These are phyloP conservation scores for Phytophthora nicotianae DNA, from an alignment of 352 stramenopile genomes.

Conservation along the genomic window DNA sequence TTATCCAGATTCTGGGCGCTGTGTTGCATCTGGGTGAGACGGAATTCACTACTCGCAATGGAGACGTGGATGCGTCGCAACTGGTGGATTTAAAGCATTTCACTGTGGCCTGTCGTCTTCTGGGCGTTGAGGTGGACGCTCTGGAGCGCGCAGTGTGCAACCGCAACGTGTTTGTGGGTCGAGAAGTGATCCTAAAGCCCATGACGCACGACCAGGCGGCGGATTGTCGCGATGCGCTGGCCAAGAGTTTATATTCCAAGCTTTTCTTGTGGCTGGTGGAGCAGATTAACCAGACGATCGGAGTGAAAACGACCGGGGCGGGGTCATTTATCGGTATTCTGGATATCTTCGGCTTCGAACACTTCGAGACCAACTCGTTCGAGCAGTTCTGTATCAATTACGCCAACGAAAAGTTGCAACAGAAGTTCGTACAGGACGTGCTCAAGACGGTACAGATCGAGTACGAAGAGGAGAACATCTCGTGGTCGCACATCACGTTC, in stretches of 20 bases:
- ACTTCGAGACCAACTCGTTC: slow-evolving; percentile 92
- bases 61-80: slow-evolving; percentile 80
- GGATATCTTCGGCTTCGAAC: slow-evolving; percentile 94
- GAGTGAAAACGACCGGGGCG: slow-evolving; percentile 51
- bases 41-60: slow-evolving; percentile 74
- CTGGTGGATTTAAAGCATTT: slow-evolving; percentile 66
- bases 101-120: slow-evolving; percentile 55
- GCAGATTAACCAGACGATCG: slow-evolving; percentile 93
- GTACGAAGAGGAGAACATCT: slow-evolving; percentile 93
- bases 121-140: slow-evolving; percentile 59
- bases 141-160: slow-evolving; percentile 78
- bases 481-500: slow-evolving; percentile 91
- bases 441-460: slow-evolving; percentile 93
- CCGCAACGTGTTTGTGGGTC: slow-evolving; percentile 83
- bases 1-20: slow-evolving; percentile 89
- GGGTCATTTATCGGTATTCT: slow-evolving; percentile 92
- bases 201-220: slow-evolving; percentile 86
- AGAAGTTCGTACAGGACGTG: slow-evolving; percentile 89
- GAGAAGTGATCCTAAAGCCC: slow-evolving; percentile 81
- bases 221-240: slow-evolving; percentile 92
- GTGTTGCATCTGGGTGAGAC: slow-evolving; percentile 94
- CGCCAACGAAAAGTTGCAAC: slow-evolving; percentile 92
- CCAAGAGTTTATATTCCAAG: slow-evolving; percentile 95
- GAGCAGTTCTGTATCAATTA: slow-evolving; percentile 95
- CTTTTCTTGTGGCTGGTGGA: slow-evolving; percentile 97